Percentiles rank a stretch among this genome's conserved stretches.
These are phyloP conservation scores for Xylaria multiplex DNA, from an alignment of 2,329 filamentous ascomycete species.

Conservation along the genomic window DNA sequence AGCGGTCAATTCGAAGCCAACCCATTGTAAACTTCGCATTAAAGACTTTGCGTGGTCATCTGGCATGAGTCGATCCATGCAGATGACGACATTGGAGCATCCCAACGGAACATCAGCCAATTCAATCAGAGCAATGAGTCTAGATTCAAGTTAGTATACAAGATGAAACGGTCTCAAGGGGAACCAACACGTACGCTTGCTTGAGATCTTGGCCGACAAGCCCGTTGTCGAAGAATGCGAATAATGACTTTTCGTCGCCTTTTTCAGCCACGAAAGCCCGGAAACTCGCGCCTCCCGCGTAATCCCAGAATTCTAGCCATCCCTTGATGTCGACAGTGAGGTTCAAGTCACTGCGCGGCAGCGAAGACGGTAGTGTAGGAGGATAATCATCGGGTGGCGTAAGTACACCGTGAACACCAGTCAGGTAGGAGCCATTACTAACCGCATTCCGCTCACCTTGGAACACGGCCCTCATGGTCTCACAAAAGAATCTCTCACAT, in stretches of 20 bases:
- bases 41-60: slow-evolving; percentile 71
- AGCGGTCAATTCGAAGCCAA: slow-evolving; percentile 86
- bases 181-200: slow-evolving; percentile 71
- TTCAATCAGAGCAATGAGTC: slow-evolving; percentile 90
- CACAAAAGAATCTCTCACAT: slow-evolving; percentile 99
- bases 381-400: slow-evolving; percentile 62
- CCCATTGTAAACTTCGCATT: slow-evolving; percentile 89
- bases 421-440: slow-evolving; percentile 84
- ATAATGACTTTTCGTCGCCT: slow-evolving; percentile 77
- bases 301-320: slow-evolving; percentile 87
- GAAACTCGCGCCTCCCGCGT: slow-evolving; percentile 83
- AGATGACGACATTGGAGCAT: slow-evolving; percentile 82
- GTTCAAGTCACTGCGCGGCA: slow-evolving; percentile 43
- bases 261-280: slow-evolving; percentile 83
- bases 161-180: neutral
- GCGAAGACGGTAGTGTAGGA: slow-evolving; percentile 51
- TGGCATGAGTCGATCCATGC: slow-evolving; percentile 77
- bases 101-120: slow-evolving; percentile 80
- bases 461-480: slow-evolving; percentile 92
- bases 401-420: slow-evolving; percentile 71
- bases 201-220: slow-evolving; percentile 82
- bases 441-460: slow-evolving; percentile 89
- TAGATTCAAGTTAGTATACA: slow-evolving; percentile 53
- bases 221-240: slow-evolving; percentile 83
- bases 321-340: slow-evolving; percentile 58